Evolutionary conservation across 176 grass and related monocot species (phyloP), one percentile per base, ranked within the genome.

Genomic region (Saccharum officinarum): DNA sequence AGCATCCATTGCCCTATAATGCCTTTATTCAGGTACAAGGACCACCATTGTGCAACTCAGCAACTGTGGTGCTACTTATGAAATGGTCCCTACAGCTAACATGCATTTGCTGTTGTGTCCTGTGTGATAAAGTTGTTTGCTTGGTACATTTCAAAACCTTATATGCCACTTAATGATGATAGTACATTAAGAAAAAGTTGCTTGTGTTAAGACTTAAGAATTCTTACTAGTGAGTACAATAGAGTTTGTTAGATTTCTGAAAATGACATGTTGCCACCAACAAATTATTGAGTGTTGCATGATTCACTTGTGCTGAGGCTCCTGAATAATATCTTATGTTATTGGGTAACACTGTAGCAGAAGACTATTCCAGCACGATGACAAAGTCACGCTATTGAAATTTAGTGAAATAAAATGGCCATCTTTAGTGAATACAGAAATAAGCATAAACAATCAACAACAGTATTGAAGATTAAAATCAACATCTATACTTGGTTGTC

Each of bases 81-180:
- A 67, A 75, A 85, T 81, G 70, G 82, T 69, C 50, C 62, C 63
- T 68, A 66, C 68, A 90, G 37, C 40, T 79, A 46, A 75, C 50
- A 67, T 60, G 67, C 14, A 69, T 73, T 74, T 71, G 28, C 45
- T 68, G 69, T 45, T 1, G 4, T 86, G n/a, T 72, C 23, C 67
- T 78, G 33, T 66, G 16, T 36, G 33, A 78, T 66, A 61, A 52
- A 75, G 60, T 69, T 74, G 2, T 69, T 86, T 62, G 41, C 38
- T 55, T 46, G 3, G 1, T 12, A 34, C 80, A 83, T 72, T 79
- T 68, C 47, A 90, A 83, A 86, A 63, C 31, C 7, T 75, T 54
- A 62, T 54, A 61, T 23, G 31, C 1, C 25, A 69, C 50, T 69
- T 75, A 69, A 49, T 71, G 30, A 64, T 36, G n/a, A 65, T 49